Conservation (phyloP, 768 basidiomycete genomes). For the Lactifluus rugatus region DNA sequence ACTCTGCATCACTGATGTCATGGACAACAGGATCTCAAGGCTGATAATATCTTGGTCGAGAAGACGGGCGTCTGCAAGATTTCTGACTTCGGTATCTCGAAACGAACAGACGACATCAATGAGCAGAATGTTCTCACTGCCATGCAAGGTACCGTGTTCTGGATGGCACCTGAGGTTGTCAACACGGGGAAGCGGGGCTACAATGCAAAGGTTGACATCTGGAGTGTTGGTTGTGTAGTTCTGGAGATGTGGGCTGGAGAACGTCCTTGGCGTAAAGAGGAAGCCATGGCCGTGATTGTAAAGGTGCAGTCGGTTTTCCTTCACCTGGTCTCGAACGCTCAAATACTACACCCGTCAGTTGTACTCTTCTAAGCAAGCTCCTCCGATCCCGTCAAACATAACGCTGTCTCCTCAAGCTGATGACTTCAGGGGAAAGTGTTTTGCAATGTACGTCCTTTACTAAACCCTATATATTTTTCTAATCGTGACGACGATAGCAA, state of each 20-base stretch:
- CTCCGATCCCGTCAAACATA: constrained; percentile 83
- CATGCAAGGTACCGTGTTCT: constrained; percentile 97
- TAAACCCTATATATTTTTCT: not conserved
- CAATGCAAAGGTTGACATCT: constrained; percentile 96
- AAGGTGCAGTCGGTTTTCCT: constrained; percentile 45
- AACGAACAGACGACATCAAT: constrained; percentile 81
- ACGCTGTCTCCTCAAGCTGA: constrained; percentile 63
- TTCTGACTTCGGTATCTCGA: constrained; percentile 98
- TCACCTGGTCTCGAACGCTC: not conserved
- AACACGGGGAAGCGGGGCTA: constrained; percentile 84
- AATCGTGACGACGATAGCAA: constrained; percentile 37
- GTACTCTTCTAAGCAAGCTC: constrained; percentile 74
- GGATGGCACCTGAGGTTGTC: constrained; percentile 98
- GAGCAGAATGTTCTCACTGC: constrained; percentile 77
- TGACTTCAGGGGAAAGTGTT: constrained; percentile 83
- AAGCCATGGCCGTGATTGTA: constrained; percentile 87
- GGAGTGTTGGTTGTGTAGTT: constrained; percentile 98
- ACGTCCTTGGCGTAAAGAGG: constrained; percentile 88
- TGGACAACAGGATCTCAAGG: constrained; percentile 74
- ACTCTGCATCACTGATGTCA: constrained; percentile 1
- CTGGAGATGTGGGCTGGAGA: constrained; percentile 99
- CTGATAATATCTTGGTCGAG: constrained; percentile 96
- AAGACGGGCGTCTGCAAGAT: constrained; percentile 91
- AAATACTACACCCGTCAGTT: constrained; percentile 38
- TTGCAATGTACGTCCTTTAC: constrained; percentile 59